Conservation (phyloP, 208 protist genomes). For the Trypanosoma congolense region DNA sequence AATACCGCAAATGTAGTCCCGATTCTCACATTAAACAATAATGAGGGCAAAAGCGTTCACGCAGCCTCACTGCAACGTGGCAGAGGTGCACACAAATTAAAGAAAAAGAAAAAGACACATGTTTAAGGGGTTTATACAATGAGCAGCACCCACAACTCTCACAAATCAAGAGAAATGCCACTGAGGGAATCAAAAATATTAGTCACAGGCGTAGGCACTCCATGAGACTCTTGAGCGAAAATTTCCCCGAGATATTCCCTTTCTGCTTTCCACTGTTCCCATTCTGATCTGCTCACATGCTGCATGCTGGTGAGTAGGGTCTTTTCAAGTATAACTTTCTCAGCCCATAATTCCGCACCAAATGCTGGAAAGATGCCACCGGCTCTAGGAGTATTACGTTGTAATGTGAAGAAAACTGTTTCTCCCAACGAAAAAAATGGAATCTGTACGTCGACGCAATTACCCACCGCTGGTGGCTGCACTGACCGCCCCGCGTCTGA, state of each 20-base stretch:
- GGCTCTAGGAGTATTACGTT: neutral
- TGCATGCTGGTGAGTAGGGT: constrained; percentile 4
- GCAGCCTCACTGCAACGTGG: no score
- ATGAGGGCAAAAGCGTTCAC: no score
- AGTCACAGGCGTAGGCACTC: neutral
- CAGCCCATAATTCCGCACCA: neutral
- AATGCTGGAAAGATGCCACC: neutral
- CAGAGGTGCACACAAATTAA: no score
- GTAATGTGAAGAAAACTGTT: constrained; percentile 11
- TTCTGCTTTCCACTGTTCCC: constrained; percentile 11
- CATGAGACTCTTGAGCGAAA: constrained; percentile 1
- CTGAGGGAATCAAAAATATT: constrained; percentile 1
- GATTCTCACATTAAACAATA: no score
- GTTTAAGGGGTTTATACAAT: neutral
- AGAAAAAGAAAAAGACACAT: no score
- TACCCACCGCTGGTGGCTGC: neutral
- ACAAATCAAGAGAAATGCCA: constrained; percentile 26
- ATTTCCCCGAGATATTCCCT: neutral
- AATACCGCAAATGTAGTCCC: no score
- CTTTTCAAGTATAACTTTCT: constrained; percentile 3
- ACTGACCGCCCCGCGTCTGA: neutral
- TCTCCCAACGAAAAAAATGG: constrained; percentile 7
- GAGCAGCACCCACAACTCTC: neutral
- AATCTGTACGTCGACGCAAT: neutral
- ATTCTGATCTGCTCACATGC: constrained; percentile 7